phyloP scores from a whole-genome alignment of 345 rosid genomes.

The Murraya koenigii region DNA sequence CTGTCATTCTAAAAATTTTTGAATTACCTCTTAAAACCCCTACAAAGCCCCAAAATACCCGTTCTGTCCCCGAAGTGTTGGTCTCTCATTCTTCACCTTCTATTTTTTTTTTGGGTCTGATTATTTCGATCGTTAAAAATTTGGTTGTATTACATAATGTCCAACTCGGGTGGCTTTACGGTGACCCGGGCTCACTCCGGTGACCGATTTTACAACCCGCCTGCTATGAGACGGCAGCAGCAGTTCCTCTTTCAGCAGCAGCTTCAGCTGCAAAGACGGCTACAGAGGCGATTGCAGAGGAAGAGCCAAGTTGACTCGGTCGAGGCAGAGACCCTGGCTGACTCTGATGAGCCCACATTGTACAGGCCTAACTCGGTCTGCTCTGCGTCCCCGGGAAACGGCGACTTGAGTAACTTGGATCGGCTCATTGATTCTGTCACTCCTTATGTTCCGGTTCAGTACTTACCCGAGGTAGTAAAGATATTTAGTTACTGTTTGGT shows the following conservation, averaged over 20 bases:
- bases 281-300: constrained; percentile 13
- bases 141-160: constrained; percentile 19
- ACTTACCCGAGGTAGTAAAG: constrained; percentile 35
- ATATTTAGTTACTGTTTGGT: not conserved
- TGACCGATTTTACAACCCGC: constrained; percentile 41
- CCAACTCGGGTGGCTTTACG: constrained; percentile 39
- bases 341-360: constrained; percentile 39
- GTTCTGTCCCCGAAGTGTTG: constrained; percentile 1
- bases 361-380: constrained; percentile 29
- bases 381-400: constrained; percentile 10
- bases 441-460: constrained; percentile 44
- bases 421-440: constrained; percentile 51
- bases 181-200: constrained; percentile 32
- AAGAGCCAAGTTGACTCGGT: constrained; percentile 16
- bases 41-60: constrained; percentile 2
- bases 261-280: constrained; percentile 24
- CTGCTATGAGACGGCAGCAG: constrained; percentile 37
- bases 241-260: constrained; percentile 25
- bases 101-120: too few species aligned
- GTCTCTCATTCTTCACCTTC: not conserved
- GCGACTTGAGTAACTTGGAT: constrained; percentile 44
- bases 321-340: constrained; percentile 20
- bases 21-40: constrained; percentile 17
- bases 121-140: not conserved
- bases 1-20: not conserved